Base-by-base conservation (phyloP, 106 monocot species). In the Allium sativum region DNA sequence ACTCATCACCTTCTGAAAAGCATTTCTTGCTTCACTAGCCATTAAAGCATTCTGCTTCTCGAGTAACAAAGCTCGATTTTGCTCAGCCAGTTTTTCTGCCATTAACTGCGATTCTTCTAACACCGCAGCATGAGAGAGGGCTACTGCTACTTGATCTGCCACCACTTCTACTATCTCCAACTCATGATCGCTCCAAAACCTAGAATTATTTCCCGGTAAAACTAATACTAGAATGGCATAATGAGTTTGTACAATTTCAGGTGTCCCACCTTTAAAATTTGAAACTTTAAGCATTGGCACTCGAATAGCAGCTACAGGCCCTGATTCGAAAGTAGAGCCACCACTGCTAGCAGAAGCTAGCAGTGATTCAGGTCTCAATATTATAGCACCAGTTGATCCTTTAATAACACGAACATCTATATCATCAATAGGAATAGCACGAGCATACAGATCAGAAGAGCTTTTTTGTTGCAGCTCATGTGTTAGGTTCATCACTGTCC, bases 91-190 rank as follows among this genome's bases (percentile, higher is more conserved):
- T 62, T 78, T 70, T 4, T 84, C 88, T 42, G 81, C 70, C 88
- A 81, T 84, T 58, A 78, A 40, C 65, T 78, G 88, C 0, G 84
- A 84, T 51, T 89, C 88, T 66, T 89, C 88, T 46, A 89, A 58
- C n/a, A 84, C 70, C 14, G 81, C 72, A 44, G 88, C 88, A 70
- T 89, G 88, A 1, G 84, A 84, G 7, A 89, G 84, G 9, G 88
- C 88, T 56, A 89, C 88, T 3, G 88, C 78, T 7, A 89, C 84
- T 61, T 89, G 88, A 68, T 84, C 88, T 9, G 84, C 88, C 10
- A 89, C 76, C 3, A 83, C 84, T 60, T 80, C 78, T 21, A 84
- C 67, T 44, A 84, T 78, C 58, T 84, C 88, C 59, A 89, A 52
- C 21, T 89, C 88, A 9, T 81, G 75, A 14, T 6, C 9, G 16